Evolutionary conservation across 2,329 filamentous ascomycete species (phyloP).

Genomic region (Curvularia verruculosa): DNA sequence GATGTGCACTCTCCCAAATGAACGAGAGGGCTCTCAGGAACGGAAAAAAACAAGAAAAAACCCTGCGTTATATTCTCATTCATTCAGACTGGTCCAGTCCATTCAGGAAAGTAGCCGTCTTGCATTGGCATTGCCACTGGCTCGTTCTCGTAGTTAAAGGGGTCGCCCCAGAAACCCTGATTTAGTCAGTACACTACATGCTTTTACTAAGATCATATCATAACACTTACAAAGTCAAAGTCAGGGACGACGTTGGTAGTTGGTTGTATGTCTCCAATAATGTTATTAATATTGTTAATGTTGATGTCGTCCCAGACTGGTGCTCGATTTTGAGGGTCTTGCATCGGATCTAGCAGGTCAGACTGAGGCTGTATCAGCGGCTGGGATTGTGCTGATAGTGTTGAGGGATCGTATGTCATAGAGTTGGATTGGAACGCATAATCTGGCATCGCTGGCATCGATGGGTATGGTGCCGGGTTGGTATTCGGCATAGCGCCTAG

Average conservation of each 20-base stretch:
- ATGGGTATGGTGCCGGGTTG: conserved; percentile 24
- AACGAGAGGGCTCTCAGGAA: background rate
- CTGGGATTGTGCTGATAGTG: conserved; percentile 10
- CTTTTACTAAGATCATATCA: background rate
- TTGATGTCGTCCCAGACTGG: conserved; percentile 45
- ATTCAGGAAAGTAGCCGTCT: conserved; percentile 29
- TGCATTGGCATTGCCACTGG: conserved; percentile 27
- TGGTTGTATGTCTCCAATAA: conserved; percentile 35
- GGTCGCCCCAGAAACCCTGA: conserved; percentile 48
- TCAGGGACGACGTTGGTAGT: conserved; percentile 40
- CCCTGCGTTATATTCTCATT: background rate
- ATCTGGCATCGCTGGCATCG: conserved; percentile 22
- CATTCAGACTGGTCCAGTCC: conserved; percentile 20
- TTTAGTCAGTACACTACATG: conserved; percentile 13
- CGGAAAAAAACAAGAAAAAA: background rate
- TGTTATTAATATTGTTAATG: conserved; percentile 43
- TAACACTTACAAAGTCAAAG: conserved; percentile 45
- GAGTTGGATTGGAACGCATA: conserved; percentile 20
- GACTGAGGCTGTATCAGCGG: conserved; percentile 10
- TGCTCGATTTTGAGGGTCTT: conserved; percentile 20
- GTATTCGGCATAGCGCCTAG: conserved; percentile 16
- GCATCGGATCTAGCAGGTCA: conserved; percentile 19
- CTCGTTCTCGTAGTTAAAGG: conserved; percentile 44
- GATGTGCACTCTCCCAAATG: background rate
- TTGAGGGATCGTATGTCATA: conserved; percentile 10